Percentiles rank a stretch among this genome's conserved stretches.
These are phyloP conservation scores for Cytospora piceae DNA, from an alignment of 2,329 filamentous ascomycete species.

Conservation along the genomic window DNA sequence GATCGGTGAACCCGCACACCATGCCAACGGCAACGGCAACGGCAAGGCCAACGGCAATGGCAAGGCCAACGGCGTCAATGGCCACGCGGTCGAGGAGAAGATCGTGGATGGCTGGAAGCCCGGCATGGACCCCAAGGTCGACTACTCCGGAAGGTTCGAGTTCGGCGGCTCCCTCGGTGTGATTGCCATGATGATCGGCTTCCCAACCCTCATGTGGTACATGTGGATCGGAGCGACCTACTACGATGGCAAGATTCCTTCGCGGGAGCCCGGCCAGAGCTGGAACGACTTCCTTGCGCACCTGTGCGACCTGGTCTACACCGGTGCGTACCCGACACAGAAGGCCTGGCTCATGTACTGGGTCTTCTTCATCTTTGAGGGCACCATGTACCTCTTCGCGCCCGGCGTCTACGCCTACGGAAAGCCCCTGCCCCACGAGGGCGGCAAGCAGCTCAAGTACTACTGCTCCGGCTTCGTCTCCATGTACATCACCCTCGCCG, in stretches of 20 bases:
- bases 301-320: conserved; percentile 73
- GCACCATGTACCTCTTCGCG: conserved; percentile 78
- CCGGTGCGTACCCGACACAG: conserved; percentile 79
- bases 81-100: conserved; percentile 38
- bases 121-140: conserved; percentile 64
- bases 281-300: conserved; percentile 73
- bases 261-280: conserved; percentile 66
- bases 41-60: conserved; percentile 22
- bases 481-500: conserved; percentile 81
- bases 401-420: conserved; percentile 88
- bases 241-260: conserved; percentile 83
- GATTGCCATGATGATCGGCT: conserved; percentile 83
- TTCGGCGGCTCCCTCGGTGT: conserved; percentile 89
- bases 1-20: neutral
- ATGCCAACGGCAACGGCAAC: conserved; percentile 23
- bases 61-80: conserved; percentile 37
- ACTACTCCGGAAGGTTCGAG: conserved; percentile 70
- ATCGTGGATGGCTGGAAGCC: conserved; percentile 61
- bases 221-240: conserved; percentile 98
- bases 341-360: conserved; percentile 95
- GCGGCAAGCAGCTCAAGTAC: conserved; percentile 86
- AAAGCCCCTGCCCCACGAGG: conserved; percentile 81
- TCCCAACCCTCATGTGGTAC: conserved; percentile 97
- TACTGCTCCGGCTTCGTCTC: conserved; percentile 90
- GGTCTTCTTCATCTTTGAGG: conserved; percentile 87